Evolutionary conservation across 148 eudicot species (phyloP).

Genomic region (Arbutus unedo): DNA sequence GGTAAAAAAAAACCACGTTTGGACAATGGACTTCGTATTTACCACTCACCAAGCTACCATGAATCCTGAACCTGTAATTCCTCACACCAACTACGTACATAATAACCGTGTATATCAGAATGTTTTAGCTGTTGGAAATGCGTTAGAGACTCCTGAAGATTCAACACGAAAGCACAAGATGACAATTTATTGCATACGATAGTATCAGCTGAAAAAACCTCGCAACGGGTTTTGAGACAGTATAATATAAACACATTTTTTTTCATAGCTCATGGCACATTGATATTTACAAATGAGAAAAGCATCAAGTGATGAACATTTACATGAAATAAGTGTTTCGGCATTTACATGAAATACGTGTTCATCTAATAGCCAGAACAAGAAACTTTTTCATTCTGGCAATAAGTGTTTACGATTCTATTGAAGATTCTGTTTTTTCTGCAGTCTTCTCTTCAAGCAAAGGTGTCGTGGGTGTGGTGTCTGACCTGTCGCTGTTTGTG

Average conservation of each 20-base stretch:
- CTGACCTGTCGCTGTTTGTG: slow-evolving; percentile 25
- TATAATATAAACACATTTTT: background rate
- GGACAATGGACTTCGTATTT: no score
- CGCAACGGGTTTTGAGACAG: background rate
- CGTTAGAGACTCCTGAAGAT: background rate
- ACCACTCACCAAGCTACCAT: no score
- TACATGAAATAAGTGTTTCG: background rate
- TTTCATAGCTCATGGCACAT: background rate
- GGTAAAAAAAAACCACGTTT: no score
- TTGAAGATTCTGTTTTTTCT: slow-evolving; percentile 20
- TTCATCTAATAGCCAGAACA: background rate
- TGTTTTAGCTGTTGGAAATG: background rate
- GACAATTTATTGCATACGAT: background rate
- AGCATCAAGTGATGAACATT: background rate
- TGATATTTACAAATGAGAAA: slow-evolving; percentile 12
- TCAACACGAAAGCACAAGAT: background rate
- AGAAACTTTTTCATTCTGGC: background rate
- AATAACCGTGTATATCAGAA: background rate
- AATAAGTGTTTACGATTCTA: slow-evolving; percentile 12
- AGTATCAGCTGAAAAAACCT: background rate
- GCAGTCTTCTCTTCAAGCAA: slow-evolving; percentile 41
- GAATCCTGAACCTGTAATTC: no score
- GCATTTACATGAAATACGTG: slow-evolving; percentile 12
- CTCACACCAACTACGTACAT: no score
- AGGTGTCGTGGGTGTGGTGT: slow-evolving; percentile 23